Evolutionary conservation across 805 yeast species (phyloP).

Genomic region (Hagleromyces aurorensis): DNA sequence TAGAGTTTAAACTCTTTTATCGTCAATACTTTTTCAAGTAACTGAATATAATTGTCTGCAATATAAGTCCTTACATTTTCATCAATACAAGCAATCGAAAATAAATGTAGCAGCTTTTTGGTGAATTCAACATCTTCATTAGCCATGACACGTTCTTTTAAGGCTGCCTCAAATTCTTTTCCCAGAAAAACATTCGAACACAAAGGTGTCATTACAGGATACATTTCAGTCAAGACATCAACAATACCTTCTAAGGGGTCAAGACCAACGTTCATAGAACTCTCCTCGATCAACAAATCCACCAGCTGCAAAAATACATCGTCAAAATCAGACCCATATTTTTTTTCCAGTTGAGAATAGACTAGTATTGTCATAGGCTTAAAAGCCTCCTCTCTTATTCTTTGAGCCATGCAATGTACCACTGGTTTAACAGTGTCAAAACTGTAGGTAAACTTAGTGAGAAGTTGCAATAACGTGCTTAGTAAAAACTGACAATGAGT

Average conservation of each 20-base stretch:
- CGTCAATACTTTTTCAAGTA: conserved; percentile 34
- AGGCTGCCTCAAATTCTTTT: conserved; percentile 21
- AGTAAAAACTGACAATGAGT: conserved; percentile 14
- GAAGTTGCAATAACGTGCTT: conserved; percentile 21
- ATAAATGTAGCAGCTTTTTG: conserved; percentile 27
- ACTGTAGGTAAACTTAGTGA: conserved; percentile 21
- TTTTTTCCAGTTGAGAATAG: conserved; percentile 12
- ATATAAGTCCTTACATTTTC: conserved; percentile 43
- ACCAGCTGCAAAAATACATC: conserved; percentile 12
- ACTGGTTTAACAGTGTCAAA: conserved; percentile 21
- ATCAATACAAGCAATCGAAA: conserved; percentile 43
- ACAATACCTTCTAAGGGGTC: conserved; percentile 18
- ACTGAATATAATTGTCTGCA: conserved; percentile 36
- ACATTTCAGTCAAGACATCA: conserved; percentile 19
- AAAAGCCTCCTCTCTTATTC: conserved; percentile 15
- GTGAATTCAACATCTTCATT: conserved; percentile 16
- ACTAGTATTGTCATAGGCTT: conserved; percentile 18
- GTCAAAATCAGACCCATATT: conserved; percentile 16
- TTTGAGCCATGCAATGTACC: conserved; percentile 19
- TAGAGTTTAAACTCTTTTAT: conserved; percentile 25
- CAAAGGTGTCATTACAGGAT: conserved; percentile 22
- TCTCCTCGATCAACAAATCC: conserved; percentile 21
- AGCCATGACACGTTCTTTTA: conserved; percentile 15
- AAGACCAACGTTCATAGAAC: conserved; percentile 18
- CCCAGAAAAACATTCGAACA: conserved; percentile 28